These are phyloP conservation scores for Brassica incana DNA, from an alignment of 345 rosid species.

Conservation along the genomic window DNA sequence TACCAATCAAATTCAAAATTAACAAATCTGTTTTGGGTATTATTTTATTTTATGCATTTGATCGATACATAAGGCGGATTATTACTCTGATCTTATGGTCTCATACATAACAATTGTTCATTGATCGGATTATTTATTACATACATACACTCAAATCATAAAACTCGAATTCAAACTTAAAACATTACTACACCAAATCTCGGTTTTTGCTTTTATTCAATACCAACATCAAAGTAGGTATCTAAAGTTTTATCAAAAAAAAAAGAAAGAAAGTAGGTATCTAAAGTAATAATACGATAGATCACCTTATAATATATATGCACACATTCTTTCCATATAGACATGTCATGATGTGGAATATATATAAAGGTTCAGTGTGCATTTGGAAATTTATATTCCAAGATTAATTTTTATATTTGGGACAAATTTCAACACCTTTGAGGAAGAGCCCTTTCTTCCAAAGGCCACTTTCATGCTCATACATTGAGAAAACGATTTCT, in stretches of 20 bases:
- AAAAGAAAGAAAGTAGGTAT: not conserved
- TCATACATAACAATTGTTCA: not conserved
- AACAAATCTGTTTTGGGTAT: not conserved
- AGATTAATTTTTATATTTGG: slow-evolving; percentile 32
- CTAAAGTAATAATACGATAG: not conserved
- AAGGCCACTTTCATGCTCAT: slow-evolving; percentile 45
- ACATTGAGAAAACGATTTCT: slow-evolving; percentile 52
- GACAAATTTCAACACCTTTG: slow-evolving; percentile 57
- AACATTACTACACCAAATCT: slow-evolving; percentile 13
- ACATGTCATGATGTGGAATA: not conserved
- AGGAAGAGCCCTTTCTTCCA: slow-evolving; percentile 69
- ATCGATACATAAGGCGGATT: not conserved
- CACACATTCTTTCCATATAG: not conserved
- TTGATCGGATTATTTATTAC: not conserved
- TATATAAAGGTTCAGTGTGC: not conserved
- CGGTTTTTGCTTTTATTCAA: slow-evolving; percentile 25
- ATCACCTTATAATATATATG: slow-evolving; percentile 4
- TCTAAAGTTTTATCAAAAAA: too few relatives aligned
- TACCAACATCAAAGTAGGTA: slow-evolving; percentile 3
- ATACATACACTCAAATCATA: slow-evolving; percentile 10
- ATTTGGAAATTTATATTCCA: not conserved
- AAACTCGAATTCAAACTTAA: slow-evolving; percentile 2
- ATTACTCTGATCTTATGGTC: not conserved
- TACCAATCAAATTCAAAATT: too few relatives aligned
- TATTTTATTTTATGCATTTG: not conserved